Conservation (phyloP, 768 basidiomycete species). For the Podaxis sp. region DNA sequence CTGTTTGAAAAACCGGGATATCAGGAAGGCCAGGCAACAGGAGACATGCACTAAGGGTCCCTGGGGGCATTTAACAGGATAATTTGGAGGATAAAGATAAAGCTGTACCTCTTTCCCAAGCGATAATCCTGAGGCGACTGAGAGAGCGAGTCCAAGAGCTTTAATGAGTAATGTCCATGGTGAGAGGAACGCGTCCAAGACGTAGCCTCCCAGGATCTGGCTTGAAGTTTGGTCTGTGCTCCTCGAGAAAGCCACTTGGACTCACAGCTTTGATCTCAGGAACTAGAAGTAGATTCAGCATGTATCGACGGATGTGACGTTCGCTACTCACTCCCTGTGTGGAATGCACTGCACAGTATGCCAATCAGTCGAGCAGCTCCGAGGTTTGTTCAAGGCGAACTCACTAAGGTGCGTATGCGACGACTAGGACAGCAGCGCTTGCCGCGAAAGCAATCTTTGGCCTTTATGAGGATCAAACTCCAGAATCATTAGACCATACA, state of each 20-base stretch:
- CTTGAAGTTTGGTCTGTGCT: not conserved
- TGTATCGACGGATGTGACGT: constrained; percentile 1
- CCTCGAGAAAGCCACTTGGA: not conserved
- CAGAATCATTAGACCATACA: not conserved
- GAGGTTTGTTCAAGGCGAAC: constrained; percentile 20
- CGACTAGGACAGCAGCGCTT: constrained; percentile 61
- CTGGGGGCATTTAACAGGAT: constrained; percentile 27
- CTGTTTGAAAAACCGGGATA: constrained; percentile 64
- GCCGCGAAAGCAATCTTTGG: constrained; percentile 58
- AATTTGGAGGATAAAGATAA: constrained; percentile 12
- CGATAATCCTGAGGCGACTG: constrained; percentile 83
- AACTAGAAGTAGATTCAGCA: constrained; percentile 36
- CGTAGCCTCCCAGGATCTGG: constrained; percentile 80
- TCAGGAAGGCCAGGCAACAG: constrained; percentile 74
- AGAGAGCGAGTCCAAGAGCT: constrained; percentile 74
- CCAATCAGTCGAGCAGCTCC: constrained; percentile 1
- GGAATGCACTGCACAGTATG: constrained; percentile 54
- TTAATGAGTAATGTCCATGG: constrained; percentile 87
- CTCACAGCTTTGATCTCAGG: constrained; percentile 78
- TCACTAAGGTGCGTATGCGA: constrained; percentile 70
- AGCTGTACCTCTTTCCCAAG: constrained; percentile 75
- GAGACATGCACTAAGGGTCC: constrained; percentile 86
- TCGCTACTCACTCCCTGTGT: constrained; percentile 67
- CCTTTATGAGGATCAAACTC: constrained; percentile 2
- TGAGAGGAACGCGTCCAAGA: constrained; percentile 83